These are phyloP conservation scores for Tuber indicum DNA, from an alignment of 495 filamentous ascomycete genomes.

Conservation along the genomic window DNA sequence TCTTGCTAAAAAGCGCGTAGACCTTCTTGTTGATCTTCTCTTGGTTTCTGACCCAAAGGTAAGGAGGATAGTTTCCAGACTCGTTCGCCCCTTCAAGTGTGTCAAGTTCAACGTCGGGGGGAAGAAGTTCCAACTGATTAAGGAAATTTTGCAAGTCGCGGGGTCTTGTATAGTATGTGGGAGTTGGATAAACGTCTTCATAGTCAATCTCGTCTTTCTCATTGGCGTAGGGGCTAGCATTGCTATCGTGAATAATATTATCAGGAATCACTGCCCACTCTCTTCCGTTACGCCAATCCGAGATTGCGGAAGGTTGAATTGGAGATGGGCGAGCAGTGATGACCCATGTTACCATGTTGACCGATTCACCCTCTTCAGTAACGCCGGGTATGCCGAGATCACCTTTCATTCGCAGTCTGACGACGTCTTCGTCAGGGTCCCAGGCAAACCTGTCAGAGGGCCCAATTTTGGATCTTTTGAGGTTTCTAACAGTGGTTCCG, in stretches of 20 bases:
- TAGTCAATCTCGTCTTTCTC: slow-evolving; percentile 23
- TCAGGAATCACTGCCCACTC: slow-evolving; percentile 26
- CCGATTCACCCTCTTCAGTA: slow-evolving; percentile 22
- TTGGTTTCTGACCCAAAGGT: slow-evolving; percentile 28
- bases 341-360: slow-evolving; percentile 37
- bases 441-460: slow-evolving; percentile 20
- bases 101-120: slow-evolving; percentile 27
- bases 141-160: slow-evolving; percentile 22
- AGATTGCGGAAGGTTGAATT: slow-evolving; percentile 26
- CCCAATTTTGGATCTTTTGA: slow-evolving; percentile 19
- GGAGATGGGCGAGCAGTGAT: slow-evolving; percentile 36
- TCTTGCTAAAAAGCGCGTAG: slow-evolving; percentile 26
- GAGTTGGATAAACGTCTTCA: slow-evolving; percentile 35
- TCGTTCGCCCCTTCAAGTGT: slow-evolving; percentile 19
- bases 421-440: slow-evolving; percentile 34
- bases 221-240: slow-evolving; percentile 24
- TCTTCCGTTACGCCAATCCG: slow-evolving; percentile 29
- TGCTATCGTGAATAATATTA: slow-evolving; percentile 7
- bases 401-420: slow-evolving; percentile 34
- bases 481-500: slow-evolving; percentile 26
- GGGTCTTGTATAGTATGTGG: slow-evolving; percentile 28
- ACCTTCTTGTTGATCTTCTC: slow-evolving; percentile 23
- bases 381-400: slow-evolving; percentile 32
- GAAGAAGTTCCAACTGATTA: slow-evolving; percentile 8
- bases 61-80: slow-evolving; percentile 22